Evolutionary conservation across 139 green algal species (phyloP).

Genomic region (Nannochloris sp.): DNA sequence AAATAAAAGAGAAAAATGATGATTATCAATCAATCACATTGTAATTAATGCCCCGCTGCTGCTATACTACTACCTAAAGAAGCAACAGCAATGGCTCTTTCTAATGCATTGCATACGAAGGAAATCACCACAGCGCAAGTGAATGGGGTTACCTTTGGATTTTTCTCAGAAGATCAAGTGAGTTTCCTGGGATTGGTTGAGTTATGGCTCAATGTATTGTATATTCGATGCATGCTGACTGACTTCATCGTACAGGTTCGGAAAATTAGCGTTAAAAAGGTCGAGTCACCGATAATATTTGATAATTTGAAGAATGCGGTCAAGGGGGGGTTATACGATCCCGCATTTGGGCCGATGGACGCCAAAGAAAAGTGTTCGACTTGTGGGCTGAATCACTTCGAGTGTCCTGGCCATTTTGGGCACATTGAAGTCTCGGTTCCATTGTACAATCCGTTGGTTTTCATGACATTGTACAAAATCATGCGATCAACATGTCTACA

Average conservation of each 20-base stretch:
- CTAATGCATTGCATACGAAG: constrained; percentile 21
- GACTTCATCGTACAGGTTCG: constrained; percentile 43
- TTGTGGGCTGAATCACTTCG: constrained; percentile 54
- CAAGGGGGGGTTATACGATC: constrained; percentile 81
- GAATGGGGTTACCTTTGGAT: constrained; percentile 64
- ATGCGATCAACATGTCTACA: constrained; percentile 74
- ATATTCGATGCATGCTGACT: constrained; percentile 1
- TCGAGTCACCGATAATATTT: constrained; percentile 72
- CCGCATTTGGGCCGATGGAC: constrained; percentile 78
- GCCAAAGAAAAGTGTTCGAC: constrained; percentile 64
- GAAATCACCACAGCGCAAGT: constrained; percentile 74
- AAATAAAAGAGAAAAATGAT: too few species aligned
- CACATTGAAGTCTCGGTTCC: constrained; percentile 92
- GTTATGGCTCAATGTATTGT: not conserved
- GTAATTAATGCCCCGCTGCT: too few species aligned
- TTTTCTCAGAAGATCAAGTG: constrained; percentile 88
- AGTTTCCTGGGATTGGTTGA: not conserved
- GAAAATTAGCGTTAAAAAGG: constrained; percentile 77
- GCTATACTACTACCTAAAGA: too few species aligned
- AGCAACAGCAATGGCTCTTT: constrained; percentile 6
- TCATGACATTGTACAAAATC: constrained; percentile 80
- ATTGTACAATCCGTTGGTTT: constrained; percentile 96
- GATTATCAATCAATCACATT: too few species aligned
- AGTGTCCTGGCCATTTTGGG: constrained; percentile 96
- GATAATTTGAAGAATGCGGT: constrained; percentile 74